Evolutionary conservation across 2,329 filamentous ascomycete species (phyloP), one percentile per base, ranked within the genome.

Genomic region (Xylariaceae sp.): DNA sequence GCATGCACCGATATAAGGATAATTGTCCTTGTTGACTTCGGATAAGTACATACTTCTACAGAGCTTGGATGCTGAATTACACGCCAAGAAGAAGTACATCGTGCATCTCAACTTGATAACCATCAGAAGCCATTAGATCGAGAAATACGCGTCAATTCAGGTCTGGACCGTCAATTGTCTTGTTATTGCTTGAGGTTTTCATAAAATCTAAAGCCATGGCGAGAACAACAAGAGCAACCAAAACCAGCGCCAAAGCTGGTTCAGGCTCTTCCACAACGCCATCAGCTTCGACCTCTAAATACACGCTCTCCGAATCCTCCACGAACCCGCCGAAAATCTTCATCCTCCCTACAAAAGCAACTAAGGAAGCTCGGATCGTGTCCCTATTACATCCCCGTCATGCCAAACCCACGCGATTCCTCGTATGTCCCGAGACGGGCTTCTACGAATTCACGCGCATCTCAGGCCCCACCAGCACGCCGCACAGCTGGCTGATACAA

Each of bases 371-470:
- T 18, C 80, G 80, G 56, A 81, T 88, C 56, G 75, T 87, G 55
- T 82, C 80, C 1, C 77, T 89, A 44, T 79, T 81, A 17, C 80
- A 88, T 64, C 85, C 86, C 3, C 79, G 83, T 67, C 79, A 80
- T 65, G 72, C 72, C 15, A 79, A 76, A 37, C 80, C 82, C 2
- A 77, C 81, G 5, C 80, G 85, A 66, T 88, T 86, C 69, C 76
- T 88, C 11, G 77, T 84, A 37, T 88, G 86, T 64, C 83, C 84
- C 2, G 73, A 82, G 54, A 79, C 78, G 1, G 86, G 85, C 58
- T 79, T 88, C 61, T 86, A 84, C 75, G 86, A 89, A 67, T 86
- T 88, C 69, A 87, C 79, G 41, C 80, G 75, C 65, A 77, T 87
- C 62, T 72, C 79, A 1, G 77, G 80, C 0, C 80, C 82, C 8